Evolutionary conservation across 208 protist genomes (phyloP), one percentile per base, ranked within the genome.

Genomic region (Trichomonas vaginalis): DNA sequence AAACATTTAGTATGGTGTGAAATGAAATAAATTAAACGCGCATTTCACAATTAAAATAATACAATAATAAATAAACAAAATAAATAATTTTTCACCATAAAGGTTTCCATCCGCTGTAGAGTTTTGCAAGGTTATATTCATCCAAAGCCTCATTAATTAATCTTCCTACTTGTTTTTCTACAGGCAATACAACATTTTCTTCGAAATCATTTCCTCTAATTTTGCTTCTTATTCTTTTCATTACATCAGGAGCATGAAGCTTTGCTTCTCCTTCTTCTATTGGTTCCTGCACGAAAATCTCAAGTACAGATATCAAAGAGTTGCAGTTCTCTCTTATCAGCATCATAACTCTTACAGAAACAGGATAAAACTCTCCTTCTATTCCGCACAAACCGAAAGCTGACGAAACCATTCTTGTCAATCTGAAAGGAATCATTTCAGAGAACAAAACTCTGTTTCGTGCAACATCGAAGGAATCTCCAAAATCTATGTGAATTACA

Each of bases 391-490:
- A 32, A 6, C 88, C 88, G 17, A 95, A 95, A 37, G 47, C 88
- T 8, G 35, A 12, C 2, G 47, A 40, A 15, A 95, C 47, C 45
- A 79, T 95, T 46, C 88, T 35, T 70, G 88, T 95, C 14, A 95
- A 51, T 95, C 88, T 56, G 37, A 95, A 95, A 46, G 88, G 88
- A 51, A 95, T 70, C 47, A 46, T 23, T 39, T 95, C 88, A 35
- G 88, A 47, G 37, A 88, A 88, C 9, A 47, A 47, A 32, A 88
- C 82, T 48, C 82, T 88, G 32, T 88, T 88, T 46, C 40, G 3
- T 46, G 82, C 82, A 6, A 95, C 88, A 70, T 95, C 49, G 17
- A 95, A 95, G 35, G 40, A 95, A 95, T 95, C 88, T n/a, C 79
- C 79, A 32, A 95, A 95, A 48, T 95, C 86, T 3, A 95, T 95